A percentile compares a stretch with the other conserved stretches of the same genome.
Conservation (phyloP, 164 flowering plant species). For the Dillenia turbinata region DNA sequence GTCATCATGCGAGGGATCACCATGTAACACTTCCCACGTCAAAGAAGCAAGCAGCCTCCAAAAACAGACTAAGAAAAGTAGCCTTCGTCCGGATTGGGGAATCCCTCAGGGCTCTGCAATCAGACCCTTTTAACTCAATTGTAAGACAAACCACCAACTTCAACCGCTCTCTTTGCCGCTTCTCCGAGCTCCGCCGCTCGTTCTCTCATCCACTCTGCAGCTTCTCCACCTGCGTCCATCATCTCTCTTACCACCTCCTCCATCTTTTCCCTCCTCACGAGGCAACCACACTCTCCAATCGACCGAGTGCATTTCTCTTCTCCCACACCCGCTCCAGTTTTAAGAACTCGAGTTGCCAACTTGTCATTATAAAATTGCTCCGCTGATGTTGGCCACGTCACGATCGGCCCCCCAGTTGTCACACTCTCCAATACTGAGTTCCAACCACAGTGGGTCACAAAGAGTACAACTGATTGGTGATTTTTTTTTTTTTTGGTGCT, state of each 20-base stretch:
- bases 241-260: conserved; percentile 11
- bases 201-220: conserved; percentile 17
- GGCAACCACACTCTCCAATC: background rate
- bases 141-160: conserved; percentile 21
- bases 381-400: conserved; percentile 20
- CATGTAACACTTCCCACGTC: too few relatives aligned
- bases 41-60: too few relatives aligned
- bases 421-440: conserved; percentile 19
- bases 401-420: conserved; percentile 17
- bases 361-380: conserved; percentile 28
- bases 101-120: too few relatives aligned
- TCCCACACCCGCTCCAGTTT: conserved; percentile 21
- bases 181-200: conserved; percentile 14
- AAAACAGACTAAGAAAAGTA: too few relatives aligned
- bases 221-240: conserved; percentile 16
- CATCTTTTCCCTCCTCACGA: conserved; percentile 18
- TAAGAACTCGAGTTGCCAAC: conserved; percentile 14
- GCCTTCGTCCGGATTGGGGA: too few relatives aligned
- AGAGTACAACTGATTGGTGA: conserved; percentile 17
- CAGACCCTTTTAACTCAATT: too few relatives aligned
- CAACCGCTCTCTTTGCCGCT: conserved; percentile 21
- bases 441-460: conserved; percentile 31
- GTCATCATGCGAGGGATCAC: too few relatives aligned
- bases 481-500: too few relatives aligned
- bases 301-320: conserved; percentile 5